These are phyloP conservation scores for Achaetomiella virescens DNA, from an alignment of 495 filamentous ascomycete genomes.

Conservation along the genomic window DNA sequence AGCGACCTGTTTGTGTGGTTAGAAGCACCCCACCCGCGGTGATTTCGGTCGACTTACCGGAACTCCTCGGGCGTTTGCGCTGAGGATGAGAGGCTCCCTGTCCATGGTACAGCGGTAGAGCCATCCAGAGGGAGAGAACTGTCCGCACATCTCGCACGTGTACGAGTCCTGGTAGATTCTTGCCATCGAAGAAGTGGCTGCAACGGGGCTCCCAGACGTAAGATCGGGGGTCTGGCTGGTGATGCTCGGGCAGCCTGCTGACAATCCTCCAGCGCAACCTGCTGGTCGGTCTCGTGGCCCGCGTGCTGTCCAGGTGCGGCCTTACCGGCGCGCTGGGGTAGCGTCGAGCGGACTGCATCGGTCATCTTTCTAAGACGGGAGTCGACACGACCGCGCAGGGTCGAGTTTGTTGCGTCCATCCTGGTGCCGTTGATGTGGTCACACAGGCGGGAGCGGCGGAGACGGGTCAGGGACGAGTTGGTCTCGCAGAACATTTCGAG, in stretches of 20 bases:
- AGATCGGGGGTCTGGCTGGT: background rate
- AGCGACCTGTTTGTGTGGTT: slow-evolving; percentile 19
- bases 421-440: too few relatives aligned
- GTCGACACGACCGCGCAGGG: too few relatives aligned
- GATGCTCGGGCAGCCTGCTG: slow-evolving; percentile 14
- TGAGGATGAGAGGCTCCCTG: slow-evolving; percentile 38
- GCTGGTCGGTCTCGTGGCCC: too few relatives aligned
- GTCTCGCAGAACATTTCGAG: too few relatives aligned
- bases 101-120: slow-evolving; percentile 63
- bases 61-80: slow-evolving; percentile 27
- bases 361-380: too few relatives aligned
- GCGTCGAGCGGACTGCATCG: too few relatives aligned
- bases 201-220: slow-evolving; percentile 39
- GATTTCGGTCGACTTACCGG: slow-evolving; percentile 19
- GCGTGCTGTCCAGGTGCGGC: too few relatives aligned
- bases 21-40: background rate
- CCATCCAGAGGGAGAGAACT: slow-evolving; percentile 50
- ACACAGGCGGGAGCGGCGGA: too few relatives aligned
- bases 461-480: too few relatives aligned
- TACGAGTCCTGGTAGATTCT: slow-evolving; percentile 41
- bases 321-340: too few relatives aligned
- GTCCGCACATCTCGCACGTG: slow-evolving; percentile 48
- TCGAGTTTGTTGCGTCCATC: too few relatives aligned
- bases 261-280: background rate
- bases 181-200: slow-evolving; percentile 55